Base-by-base conservation (phyloP, 192 early-diverging fungal genomes). In the Entomortierella chlamydospora region DNA sequence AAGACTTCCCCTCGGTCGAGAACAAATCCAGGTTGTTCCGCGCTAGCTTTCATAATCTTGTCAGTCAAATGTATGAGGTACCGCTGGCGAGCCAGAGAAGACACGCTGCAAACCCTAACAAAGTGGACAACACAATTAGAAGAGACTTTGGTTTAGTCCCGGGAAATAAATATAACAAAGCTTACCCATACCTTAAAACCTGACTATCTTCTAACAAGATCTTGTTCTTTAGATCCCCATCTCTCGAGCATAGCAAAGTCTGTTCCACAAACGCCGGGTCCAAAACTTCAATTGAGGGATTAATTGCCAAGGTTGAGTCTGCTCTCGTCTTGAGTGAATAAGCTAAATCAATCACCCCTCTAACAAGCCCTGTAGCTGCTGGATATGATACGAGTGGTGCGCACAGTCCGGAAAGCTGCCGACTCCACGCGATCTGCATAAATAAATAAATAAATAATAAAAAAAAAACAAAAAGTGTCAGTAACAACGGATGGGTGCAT, bases 341-440 rank as follows among this genome's bases (percentile, higher is more conserved):
- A 2, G 72, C 50, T 5, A 56, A 20, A 29, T 51, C n/a, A 34
- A 77, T 41, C 0, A 68, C 57, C 4, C 43, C 45, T 22, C 45
- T 45, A 8, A 56, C 5, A 20, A 77, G 49, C 15, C 15, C 15
- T 0, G 23, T 9, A 56, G 60, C 47, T 25, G 29, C 43, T 34
- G 43, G n/a, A 10, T 50, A 29, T 10, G 29, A 26, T 4, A 64
- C 52, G 10, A 77, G 25, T 26, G 73, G 66, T 23, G 65, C 50
- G 34, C 59, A 74, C 17, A 74, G 20, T 25, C 34, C 64, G 8
- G 72, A 74, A 10, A 74, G 52, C 25, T 74, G 64, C 13, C 20
- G 28, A n/a, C 22, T 74, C 72, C 72, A 74, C 41, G 45, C 13
- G 18, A 52, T 28, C 61, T 72, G 23, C 31, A 18, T 30, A n/a